Evolutionary conservation across 2,329 filamentous ascomycete species (phyloP).

Genomic region (Calonectria montana): DNA sequence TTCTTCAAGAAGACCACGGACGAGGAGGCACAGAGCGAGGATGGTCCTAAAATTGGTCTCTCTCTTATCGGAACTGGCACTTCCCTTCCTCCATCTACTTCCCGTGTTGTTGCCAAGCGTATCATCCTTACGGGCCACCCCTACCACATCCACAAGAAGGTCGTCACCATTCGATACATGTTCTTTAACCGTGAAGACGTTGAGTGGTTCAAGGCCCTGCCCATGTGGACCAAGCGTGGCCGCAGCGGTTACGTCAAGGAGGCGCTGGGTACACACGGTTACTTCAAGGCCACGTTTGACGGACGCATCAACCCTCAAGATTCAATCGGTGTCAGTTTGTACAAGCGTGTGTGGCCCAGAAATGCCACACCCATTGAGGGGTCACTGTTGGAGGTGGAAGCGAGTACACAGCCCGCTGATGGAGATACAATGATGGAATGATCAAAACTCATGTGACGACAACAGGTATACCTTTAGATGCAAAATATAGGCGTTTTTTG

Average conservation of each 20-base stretch:
- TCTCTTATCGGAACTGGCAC: conserved; percentile 89
- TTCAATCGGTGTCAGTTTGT: conserved; percentile 88
- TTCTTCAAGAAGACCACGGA: conserved; percentile 78
- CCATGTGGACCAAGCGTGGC: conserved; percentile 92
- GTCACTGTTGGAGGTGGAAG: conserved; percentile 53
- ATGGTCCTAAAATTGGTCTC: conserved; percentile 62
- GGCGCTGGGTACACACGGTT: conserved; percentile 94
- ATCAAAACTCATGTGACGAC: conserved; percentile 43
- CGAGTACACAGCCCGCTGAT: conserved; percentile 32
- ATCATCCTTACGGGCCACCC: conserved; percentile 95
- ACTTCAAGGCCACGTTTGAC: conserved; percentile 99
- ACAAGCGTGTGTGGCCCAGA: conserved; percentile 87
- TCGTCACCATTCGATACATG: conserved; percentile 99
- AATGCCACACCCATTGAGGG: conserved; percentile 64
- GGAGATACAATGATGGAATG: conserved; percentile 52
- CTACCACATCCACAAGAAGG: conserved; percentile 98
- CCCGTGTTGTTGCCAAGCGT: conserved; percentile 90
- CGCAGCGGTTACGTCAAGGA: conserved; percentile 94
- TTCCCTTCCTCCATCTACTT: conserved; percentile 79
- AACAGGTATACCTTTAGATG: conserved; percentile 43
- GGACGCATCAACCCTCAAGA: conserved; percentile 96
- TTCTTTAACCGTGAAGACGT: conserved; percentile 98
- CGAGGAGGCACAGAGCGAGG: conserved; percentile 56
- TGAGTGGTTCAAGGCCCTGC: conserved; percentile 96
- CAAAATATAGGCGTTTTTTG: conserved; percentile 41